Percentiles rank a stretch among this genome's conserved stretches.
Conservation (phyloP, 768 basidiomycete species). For the Xerocomus brunneocitrinus region DNA sequence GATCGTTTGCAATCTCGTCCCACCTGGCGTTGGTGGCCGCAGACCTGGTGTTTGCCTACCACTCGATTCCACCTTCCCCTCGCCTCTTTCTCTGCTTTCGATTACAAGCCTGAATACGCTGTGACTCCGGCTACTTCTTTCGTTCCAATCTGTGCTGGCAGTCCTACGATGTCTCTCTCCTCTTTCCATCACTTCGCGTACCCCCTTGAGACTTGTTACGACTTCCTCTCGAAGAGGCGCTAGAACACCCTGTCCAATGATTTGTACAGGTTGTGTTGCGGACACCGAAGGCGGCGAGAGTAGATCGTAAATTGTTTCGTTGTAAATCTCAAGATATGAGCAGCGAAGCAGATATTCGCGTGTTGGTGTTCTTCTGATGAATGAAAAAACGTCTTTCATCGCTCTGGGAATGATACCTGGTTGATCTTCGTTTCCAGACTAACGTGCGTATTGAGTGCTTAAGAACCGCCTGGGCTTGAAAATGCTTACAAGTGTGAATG, state of each 20-base stretch:
- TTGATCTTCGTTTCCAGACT: slow-evolving; percentile 74
- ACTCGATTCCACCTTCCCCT: slow-evolving; percentile 35
- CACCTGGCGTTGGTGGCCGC: slow-evolving; percentile 49
- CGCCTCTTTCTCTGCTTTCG: slow-evolving; percentile 75
- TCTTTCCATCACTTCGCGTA: slow-evolving; percentile 77
- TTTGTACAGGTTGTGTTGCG: slow-evolving; percentile 59
- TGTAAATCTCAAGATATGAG: slow-evolving; percentile 97
- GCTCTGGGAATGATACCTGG: slow-evolving; percentile 94
- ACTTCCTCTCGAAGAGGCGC: slow-evolving; percentile 86
- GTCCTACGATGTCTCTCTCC: slow-evolving; percentile 88
- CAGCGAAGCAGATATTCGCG: slow-evolving; percentile 94
- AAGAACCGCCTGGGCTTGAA: slow-evolving; percentile 29
- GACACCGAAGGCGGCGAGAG: slow-evolving; percentile 64
- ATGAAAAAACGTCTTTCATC: slow-evolving; percentile 86
- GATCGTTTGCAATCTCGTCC: slow-evolving; percentile 67
- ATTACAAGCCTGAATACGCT: slow-evolving; percentile 92
- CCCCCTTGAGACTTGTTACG: slow-evolving; percentile 84
- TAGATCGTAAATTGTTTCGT: slow-evolving; percentile 83
- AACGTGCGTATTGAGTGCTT: slow-evolving; percentile 9
- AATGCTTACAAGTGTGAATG: slow-evolving; percentile 52
- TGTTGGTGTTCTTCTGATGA: slow-evolving; percentile 69
- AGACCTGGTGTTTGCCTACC: slow-evolving; percentile 52
- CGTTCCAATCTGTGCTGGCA: slow-evolving; percentile 99
- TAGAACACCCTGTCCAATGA: slow-evolving; percentile 67
- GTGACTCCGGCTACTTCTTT: slow-evolving; percentile 90